A percentile compares a stretch with the other conserved stretches of the same genome.
phyloP scores from a whole-genome alignment of 306 rosid species.

The Cucumis cinereus region DNA sequence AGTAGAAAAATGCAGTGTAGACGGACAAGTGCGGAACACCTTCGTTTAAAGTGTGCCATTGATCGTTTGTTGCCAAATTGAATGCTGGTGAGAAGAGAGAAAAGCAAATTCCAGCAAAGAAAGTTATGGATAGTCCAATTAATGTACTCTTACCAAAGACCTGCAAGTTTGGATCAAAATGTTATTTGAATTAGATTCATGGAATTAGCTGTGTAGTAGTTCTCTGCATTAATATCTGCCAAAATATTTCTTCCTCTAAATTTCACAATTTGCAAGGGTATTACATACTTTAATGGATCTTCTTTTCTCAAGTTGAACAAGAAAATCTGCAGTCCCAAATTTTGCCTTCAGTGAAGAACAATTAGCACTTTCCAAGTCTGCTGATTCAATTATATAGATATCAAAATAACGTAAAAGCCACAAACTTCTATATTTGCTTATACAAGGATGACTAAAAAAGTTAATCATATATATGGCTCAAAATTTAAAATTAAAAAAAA shows the following conservation, averaged over 20 bases:
- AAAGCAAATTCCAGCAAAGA: background rate
- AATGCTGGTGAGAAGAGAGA: background rate
- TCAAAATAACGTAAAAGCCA: background rate
- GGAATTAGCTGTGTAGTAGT: background rate
- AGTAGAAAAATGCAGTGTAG: background rate
- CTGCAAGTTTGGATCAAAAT: background rate
- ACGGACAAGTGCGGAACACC: background rate
- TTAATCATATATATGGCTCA: background rate
- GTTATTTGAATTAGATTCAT: background rate
- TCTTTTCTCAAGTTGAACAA: background rate
- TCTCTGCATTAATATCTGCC: background rate
- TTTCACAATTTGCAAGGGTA: background rate
- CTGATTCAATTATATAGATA: background rate
- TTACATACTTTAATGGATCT: background rate
- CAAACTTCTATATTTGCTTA: background rate
- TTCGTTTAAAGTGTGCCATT: background rate
- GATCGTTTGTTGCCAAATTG: background rate
- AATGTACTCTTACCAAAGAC: background rate
- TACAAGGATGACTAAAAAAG: background rate
- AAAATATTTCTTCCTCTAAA: background rate
- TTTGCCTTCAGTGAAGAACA: background rate
- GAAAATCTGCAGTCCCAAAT: background rate
- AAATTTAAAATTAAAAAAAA: no score
- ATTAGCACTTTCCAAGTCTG: background rate
- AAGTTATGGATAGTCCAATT: background rate